Base-by-base conservation (phyloP, 176 grass and related monocot genomes). In the Elaeis guineensis region DNA sequence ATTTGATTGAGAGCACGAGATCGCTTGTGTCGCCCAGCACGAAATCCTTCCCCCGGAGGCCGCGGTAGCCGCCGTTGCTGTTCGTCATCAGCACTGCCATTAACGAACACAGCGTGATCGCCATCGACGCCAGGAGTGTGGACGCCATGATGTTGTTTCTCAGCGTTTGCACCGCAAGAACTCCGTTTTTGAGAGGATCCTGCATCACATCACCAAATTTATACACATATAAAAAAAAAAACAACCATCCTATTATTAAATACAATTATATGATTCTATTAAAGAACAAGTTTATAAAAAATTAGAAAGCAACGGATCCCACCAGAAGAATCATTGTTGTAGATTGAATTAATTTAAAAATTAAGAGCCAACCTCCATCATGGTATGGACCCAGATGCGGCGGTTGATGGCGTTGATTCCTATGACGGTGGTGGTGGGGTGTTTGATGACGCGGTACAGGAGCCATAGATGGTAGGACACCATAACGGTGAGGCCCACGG, bases 101-200 rank as follows among this genome's bases (percentile, higher is more conserved):
- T 60, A 95, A 59, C 6, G 90, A 86, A 77, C 86, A 81, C 28
- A 95, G 86, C 15, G 73, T 79, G 61, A 90, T 89, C 17, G 90
- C 86, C 2, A 80, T 85, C 18, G 90, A 86, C 0, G 86, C 90
- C 2, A 95, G 70, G 22, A 95, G 67, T 32, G 90, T 87, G 54
- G 83, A 95, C 14, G 90, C 90, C 90, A 95, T 95, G 71, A 95
- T 95, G 75, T 63, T 90, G 77, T 95, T 95, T 16, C 90, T 77
- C 62, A 95, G 69, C 52, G 90, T 95, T 71, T 95, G 86, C 44
- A 95, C 90, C 2, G 80, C 83, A 67, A 90, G 62, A 59, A 95
- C 78, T 3, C 74, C 86, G 66, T 84, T 85, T 77, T 87, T 95
- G 0, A 71, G 56, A 6, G 80, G 16, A 7, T 95, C 90, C 86